Conservation (phyloP, 2,329 filamentous ascomycete genomes). For the Tricladium varicosporioides region DNA sequence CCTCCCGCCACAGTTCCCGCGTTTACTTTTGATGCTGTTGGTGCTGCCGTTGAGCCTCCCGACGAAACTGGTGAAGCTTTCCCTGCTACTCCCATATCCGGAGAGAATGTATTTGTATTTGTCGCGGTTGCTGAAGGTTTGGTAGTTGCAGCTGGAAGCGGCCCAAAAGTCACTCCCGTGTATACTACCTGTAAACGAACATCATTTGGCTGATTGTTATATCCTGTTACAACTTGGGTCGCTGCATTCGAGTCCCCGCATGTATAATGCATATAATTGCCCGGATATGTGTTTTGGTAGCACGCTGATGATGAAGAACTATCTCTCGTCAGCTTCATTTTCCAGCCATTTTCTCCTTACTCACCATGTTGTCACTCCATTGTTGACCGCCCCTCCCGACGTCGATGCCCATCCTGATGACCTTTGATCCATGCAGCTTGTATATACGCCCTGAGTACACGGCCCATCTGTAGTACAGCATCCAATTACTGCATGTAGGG, state of each 20-base stretch:
- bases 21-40: constrained; percentile 10
- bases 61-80: constrained; percentile 5
- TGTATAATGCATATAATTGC: constrained; percentile 28
- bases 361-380: constrained; percentile 32
- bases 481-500: constrained; percentile 26
- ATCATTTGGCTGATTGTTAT: constrained; percentile 27
- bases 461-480: constrained; percentile 30
- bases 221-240: constrained; percentile 26
- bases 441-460: constrained; percentile 32
- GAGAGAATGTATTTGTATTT: constrained; percentile 3
- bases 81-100: constrained; percentile 3
- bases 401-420: constrained; percentile 25
- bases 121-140: constrained; percentile 4
- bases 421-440: constrained; percentile 30
- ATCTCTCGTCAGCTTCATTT: constrained; percentile 15
- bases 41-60: constrained; percentile 2
- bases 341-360: constrained; percentile 2
- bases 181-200: constrained; percentile 29
- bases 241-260: constrained; percentile 28
- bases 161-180: constrained; percentile 26
- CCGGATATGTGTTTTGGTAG: constrained; percentile 30
- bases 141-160: constrained; percentile 7
- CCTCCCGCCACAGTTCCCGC: constrained; percentile 23
- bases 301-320: constrained; percentile 24
- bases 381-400: constrained; percentile 19